Evolutionary conservation across 1,139 yeast genomes (phyloP).

Genomic region (Saccharomycopsis crataegensis): DNA sequence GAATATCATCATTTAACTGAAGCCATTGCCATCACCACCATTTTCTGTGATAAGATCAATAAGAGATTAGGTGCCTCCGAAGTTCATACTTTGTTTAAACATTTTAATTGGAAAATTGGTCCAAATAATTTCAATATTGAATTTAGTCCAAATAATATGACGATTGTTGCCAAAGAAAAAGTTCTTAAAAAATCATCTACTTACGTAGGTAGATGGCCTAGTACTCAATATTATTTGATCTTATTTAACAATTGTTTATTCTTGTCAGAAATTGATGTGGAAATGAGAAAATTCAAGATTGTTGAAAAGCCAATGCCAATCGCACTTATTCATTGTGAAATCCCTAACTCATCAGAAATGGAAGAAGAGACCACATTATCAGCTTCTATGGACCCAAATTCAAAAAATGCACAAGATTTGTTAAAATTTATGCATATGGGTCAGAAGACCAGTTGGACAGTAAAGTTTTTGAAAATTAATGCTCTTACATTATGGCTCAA

Average conservation of each 20-base stretch:
- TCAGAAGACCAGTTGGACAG: slow-evolving; percentile 8
- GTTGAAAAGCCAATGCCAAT: slow-evolving; percentile 56
- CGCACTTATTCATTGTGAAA: slow-evolving; percentile 32
- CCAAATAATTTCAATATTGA: slow-evolving; percentile 13
- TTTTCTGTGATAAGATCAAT: slow-evolving; percentile 17
- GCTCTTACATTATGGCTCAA: slow-evolving; percentile 12
- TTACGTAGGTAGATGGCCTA: slow-evolving; percentile 39
- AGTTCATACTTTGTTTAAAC: slow-evolving; percentile 10
- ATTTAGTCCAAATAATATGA: slow-evolving; percentile 9
- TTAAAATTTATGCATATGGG: slow-evolving; percentile 16
- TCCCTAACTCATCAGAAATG: slow-evolving; percentile 8
- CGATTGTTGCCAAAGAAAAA: slow-evolving; percentile 40
- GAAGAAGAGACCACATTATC: slow-evolving; percentile 1
- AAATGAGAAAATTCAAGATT: slow-evolving; percentile 33
- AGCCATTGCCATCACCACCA: slow-evolving; percentile 7
- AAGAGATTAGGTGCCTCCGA: slow-evolving; percentile 17
- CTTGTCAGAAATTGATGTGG: slow-evolving; percentile 43
- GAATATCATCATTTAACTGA: slow-evolving; percentile 5
- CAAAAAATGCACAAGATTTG: slow-evolving; percentile 1
- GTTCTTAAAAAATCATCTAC: slow-evolving; percentile 54
- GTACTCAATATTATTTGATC: slow-evolving; percentile 42
- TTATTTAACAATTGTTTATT: slow-evolving; percentile 66
- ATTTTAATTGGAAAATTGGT: slow-evolving; percentile 10
- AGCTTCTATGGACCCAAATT: slow-evolving; percentile 1
- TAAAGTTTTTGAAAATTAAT: slow-evolving; percentile 5